A percentile compares a stretch with the other conserved stretches of the same genome.
phyloP scores from a whole-genome alignment of 352 stramenopile species.

The Bremia lactucae region DNA sequence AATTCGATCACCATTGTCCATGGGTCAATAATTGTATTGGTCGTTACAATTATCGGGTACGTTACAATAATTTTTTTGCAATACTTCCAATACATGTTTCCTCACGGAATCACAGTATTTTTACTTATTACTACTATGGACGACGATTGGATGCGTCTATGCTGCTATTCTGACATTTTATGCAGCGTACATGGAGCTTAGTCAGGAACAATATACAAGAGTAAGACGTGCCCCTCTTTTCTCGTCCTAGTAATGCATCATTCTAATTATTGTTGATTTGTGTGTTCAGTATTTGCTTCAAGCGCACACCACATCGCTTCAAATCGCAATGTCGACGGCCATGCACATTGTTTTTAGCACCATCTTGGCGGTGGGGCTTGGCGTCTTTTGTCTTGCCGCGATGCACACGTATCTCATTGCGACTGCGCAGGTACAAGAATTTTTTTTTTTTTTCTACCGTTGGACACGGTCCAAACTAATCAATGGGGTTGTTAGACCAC shows the following conservation, averaged over 20 bases:
- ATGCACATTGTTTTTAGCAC: slow-evolving; percentile 64
- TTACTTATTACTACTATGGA: slow-evolving; percentile 63
- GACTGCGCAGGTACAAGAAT: slow-evolving; percentile 54
- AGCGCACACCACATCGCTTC: no score
- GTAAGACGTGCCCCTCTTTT: slow-evolving; percentile 18
- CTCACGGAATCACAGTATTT: slow-evolving; percentile 40
- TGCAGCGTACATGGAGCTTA: slow-evolving; percentile 45
- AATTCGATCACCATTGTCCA: slow-evolving; percentile 97
- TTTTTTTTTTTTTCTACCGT: not conserved
- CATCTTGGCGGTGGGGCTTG: slow-evolving; percentile 41
- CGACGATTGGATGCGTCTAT: slow-evolving; percentile 45
- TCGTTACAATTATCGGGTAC: slow-evolving; percentile 90
- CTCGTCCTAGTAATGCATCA: not conserved
- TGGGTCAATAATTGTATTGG: slow-evolving; percentile 98
- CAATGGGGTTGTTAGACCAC: slow-evolving; percentile 39
- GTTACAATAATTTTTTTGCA: not conserved
- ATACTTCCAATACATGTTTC: not conserved
- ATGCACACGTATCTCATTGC: slow-evolving; percentile 68
- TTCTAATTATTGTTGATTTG: not conserved
- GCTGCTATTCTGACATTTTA: slow-evolving; percentile 44
- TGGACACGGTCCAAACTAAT: not conserved
- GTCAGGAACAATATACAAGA: slow-evolving; percentile 40
- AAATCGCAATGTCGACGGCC: slow-evolving; percentile 13
- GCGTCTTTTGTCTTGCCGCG: slow-evolving; percentile 47
- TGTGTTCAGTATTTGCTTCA: slow-evolving; percentile 18